Evolutionary conservation across 805 yeast species (phyloP), one percentile per base, ranked within the genome.

Genomic region (Pichia kluyveri): DNA sequence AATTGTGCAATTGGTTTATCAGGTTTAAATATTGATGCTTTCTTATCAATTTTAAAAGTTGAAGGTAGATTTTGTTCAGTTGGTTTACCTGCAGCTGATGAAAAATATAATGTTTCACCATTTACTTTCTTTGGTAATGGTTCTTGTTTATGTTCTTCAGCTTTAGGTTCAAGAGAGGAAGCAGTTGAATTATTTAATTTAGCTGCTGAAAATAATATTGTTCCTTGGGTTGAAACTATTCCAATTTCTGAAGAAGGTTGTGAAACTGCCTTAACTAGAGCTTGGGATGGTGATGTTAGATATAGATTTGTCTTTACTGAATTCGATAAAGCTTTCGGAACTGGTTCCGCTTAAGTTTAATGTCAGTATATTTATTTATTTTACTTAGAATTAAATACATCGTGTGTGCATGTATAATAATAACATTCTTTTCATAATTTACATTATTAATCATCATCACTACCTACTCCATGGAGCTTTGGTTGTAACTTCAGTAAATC

Each of bases 301-400:
- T 75, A 73, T 59, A 71, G 80, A 69, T 71, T 72, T 54, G 73
- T 71, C 23, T 70, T 75, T 52, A 74, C 77, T 44, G 72, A 71
- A 38, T 75, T 65, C 58, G 70, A 68, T 59, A 67, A 73, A 58
- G 75, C 70, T 8, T 74, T 73, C 46, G 67, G 67, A 31, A 60
- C 62, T 28, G 57, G 58, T 48, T 37, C 47, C 11, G n/a, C 36
- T 15, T 30, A 30, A 32, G 45, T 41, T 31, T 41, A 19, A 17
- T 23, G 26, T 23, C 26, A 6, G 3, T 23, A 23, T 23, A 23
- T 5, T 23, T n/a, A n/a, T n/a, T n/a, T 23, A 23, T 23, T 23
- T 23, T 5, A 10, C 14, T 19, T 7, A 36, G 11, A 31, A 31
- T 17, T 18, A n/a, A n/a, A n/a, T n/a, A 28, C n/a, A 5, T 31